These are phyloP conservation scores for Colletotrichum tamarilloi DNA, from an alignment of 2,329 filamentous ascomycete species.

Conservation along the genomic window DNA sequence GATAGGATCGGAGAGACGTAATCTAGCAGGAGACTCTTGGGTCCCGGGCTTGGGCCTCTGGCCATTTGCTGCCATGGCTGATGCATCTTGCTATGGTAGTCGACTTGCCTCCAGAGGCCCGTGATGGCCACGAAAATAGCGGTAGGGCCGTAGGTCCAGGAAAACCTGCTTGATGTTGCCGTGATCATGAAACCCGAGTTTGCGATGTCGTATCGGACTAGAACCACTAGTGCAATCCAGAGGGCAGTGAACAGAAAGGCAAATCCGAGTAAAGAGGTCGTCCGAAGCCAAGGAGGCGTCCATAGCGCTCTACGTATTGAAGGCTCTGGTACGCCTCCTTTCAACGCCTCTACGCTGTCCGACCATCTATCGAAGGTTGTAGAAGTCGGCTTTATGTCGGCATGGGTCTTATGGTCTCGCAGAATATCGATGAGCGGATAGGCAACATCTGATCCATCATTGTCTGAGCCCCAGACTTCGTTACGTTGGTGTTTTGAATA, in stretches of 20 bases:
- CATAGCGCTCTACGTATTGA: not conserved
- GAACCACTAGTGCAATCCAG: not conserved
- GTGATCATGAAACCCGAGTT: not conserved
- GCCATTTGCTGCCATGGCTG: not conserved
- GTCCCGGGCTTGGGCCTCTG: not conserved
- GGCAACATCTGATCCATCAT: not conserved
- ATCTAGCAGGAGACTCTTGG: not conserved
- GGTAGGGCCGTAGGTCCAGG: not conserved
- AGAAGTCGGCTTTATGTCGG: not conserved
- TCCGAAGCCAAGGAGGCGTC: not conserved
- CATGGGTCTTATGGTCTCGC: not conserved
- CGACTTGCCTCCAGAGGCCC: not conserved
- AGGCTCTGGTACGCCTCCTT: not conserved
- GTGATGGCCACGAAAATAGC: not conserved
- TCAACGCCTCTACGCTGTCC: not conserved
- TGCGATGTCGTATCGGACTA: not conserved
- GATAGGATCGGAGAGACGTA: not conserved
- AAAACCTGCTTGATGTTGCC: not conserved
- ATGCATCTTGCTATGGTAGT: not conserved
- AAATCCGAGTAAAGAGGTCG: not conserved
- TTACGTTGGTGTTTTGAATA: not conserved
- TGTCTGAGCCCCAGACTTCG: not conserved
- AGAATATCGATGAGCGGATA: not conserved
- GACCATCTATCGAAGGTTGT: not conserved
- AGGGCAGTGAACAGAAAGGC: not conserved